A percentile compares a stretch with the other conserved stretches of the same genome.
phyloP scores from a whole-genome alignment of 306 rosid genomes.

The Senna tora region DNA sequence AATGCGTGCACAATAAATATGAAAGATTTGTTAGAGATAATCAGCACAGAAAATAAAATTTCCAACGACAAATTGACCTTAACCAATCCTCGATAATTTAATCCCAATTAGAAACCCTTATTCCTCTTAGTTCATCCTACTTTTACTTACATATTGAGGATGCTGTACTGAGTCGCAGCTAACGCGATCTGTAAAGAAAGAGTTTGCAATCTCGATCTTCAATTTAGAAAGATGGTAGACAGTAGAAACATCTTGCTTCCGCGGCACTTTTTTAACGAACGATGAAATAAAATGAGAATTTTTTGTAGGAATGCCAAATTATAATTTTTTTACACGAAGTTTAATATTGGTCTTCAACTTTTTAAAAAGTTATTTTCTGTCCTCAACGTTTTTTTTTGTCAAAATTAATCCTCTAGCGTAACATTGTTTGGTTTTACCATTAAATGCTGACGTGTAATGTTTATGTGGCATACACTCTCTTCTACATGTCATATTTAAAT shows the following conservation, averaged over 20 bases:
- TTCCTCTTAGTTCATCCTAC: not conserved
- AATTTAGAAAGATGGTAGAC: not conserved
- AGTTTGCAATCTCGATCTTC: not conserved
- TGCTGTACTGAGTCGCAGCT: not conserved
- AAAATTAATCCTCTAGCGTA: no score
- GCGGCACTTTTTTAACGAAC: not conserved
- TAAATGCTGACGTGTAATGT: no score
- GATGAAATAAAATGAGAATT: no score
- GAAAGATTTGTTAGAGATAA: not conserved
- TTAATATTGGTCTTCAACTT: no score
- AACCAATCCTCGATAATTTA: not conserved
- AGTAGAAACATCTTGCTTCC: not conserved
- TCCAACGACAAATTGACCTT: not conserved
- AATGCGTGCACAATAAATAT: no score
- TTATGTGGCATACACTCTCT: no score
- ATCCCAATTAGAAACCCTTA: not conserved
- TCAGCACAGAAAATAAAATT: not conserved
- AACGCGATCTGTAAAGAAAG: not conserved
- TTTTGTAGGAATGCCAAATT: no score
- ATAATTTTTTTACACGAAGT: no score
- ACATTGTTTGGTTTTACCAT: no score
- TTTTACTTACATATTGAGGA: constrained; percentile 6
- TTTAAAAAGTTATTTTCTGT: no score
- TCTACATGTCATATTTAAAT: no score
- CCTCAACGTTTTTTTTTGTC: no score